Evolutionary conservation across 2,329 filamentous ascomycete species (phyloP).

Genomic region (Colletotrichum trifolii): DNA sequence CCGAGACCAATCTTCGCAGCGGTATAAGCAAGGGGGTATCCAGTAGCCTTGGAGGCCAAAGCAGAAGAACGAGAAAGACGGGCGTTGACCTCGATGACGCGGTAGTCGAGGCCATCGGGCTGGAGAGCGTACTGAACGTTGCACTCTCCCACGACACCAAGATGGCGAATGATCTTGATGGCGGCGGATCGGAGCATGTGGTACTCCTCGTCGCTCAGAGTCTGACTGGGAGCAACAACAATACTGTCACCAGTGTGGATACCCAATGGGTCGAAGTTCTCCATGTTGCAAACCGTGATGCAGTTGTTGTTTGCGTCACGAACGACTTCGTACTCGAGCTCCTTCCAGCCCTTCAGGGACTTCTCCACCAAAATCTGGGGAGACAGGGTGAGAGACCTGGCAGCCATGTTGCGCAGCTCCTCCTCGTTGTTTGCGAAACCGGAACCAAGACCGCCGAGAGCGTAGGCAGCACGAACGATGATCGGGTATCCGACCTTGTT

Average conservation of each 20-base stretch:
- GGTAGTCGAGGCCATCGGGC: constrained; percentile 96
- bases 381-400: constrained; percentile 90
- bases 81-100: constrained; percentile 98
- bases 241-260: constrained; percentile 99
- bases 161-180: constrained; percentile 97
- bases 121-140: constrained; percentile 90
- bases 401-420: constrained; percentile 92
- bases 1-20: constrained; percentile 98
- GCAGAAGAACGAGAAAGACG: constrained; percentile 98
- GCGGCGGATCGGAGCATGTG: constrained; percentile 98
- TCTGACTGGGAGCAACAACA: constrained; percentile 96
- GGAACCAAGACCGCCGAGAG: constrained; percentile 93
- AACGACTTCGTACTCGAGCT: constrained; percentile 98
- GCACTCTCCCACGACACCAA: constrained; percentile 97
- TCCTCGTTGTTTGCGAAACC: constrained; percentile 95
- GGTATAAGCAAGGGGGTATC: constrained; percentile 96
- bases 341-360: constrained; percentile 99
- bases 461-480: constrained; percentile 97
- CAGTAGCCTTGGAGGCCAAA: constrained; percentile 96
- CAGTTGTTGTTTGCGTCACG: constrained; percentile 98
- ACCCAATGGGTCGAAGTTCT: constrained; percentile 97
- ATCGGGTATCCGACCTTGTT: constrained; percentile 93
- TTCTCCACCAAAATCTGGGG: constrained; percentile 99
- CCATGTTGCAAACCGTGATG: constrained; percentile 49
- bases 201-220: constrained; percentile 97